Evolutionary conservation across 805 yeast species (phyloP).

Genomic region (Priceomyces medius): DNA sequence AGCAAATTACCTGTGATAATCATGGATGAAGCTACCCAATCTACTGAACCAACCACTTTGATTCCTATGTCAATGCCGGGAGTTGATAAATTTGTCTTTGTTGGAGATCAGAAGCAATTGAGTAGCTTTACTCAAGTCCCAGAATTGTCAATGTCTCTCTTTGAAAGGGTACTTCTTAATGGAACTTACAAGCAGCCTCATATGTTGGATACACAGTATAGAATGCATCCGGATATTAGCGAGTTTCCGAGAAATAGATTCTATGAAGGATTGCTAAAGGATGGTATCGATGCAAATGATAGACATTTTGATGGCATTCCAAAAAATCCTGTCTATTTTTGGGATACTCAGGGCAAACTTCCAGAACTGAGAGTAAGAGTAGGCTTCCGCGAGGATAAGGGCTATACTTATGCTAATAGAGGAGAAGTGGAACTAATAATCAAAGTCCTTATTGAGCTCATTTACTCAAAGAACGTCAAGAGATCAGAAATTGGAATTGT

Average conservation of each 20-base stretch:
- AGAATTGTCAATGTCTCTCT: constrained; percentile 61
- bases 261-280: constrained; percentile 48
- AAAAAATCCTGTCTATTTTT: constrained; percentile 54
- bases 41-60: constrained; percentile 69
- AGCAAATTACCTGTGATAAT: constrained; percentile 62
- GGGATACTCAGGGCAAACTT: constrained; percentile 53
- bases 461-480: constrained; percentile 52
- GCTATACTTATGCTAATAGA: constrained; percentile 57
- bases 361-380: constrained; percentile 51
- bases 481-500: constrained; percentile 60
- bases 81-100: constrained; percentile 64
- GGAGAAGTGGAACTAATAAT: constrained; percentile 52
- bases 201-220: constrained; percentile 67
- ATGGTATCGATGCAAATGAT: constrained; percentile 59
- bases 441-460: constrained; percentile 48
- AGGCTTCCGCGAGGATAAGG: constrained; percentile 46
- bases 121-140: constrained; percentile 71
- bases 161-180: constrained; percentile 63
- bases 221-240: constrained; percentile 66
- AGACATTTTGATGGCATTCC: constrained; percentile 47
- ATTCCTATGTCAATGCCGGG: constrained; percentile 71
- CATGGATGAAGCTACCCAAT: constrained; percentile 78
- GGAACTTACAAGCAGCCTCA: constrained; percentile 60
- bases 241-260: constrained; percentile 56
- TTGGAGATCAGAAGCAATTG: constrained; percentile 75